phyloP scores from a whole-genome alignment of 2,329 filamentous ascomycete genomes.

The Lachnellula willkommii region DNA sequence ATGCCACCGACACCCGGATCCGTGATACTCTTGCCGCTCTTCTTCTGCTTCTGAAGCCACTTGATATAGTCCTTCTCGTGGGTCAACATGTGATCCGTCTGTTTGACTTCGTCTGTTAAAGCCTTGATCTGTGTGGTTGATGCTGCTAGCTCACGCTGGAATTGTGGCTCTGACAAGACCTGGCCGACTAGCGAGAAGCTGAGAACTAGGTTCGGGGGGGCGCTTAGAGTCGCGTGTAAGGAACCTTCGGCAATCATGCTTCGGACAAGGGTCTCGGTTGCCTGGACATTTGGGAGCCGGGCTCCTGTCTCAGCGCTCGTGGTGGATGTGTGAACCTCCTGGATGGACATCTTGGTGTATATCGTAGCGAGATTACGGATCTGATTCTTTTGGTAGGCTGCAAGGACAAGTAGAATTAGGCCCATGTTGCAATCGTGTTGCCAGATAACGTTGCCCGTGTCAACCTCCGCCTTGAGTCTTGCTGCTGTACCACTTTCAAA shows the following conservation, averaged over 20 bases:
- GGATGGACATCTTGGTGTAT: constrained; percentile 57
- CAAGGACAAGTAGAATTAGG: constrained; percentile 63
- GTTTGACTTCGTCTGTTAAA: constrained; percentile 44
- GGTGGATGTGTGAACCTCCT: constrained; percentile 47
- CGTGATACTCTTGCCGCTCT: constrained; percentile 4
- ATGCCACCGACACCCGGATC: constrained; percentile 9
- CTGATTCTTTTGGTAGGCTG: constrained; percentile 69
- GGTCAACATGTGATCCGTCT: constrained; percentile 50
- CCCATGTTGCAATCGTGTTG: constrained; percentile 65
- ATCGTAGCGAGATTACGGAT: constrained; percentile 68
- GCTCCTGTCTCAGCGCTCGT: constrained; percentile 49
- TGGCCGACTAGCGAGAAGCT: constrained; percentile 43
- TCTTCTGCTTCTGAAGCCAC: constrained; percentile 38
- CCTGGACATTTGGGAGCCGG: constrained; percentile 36
- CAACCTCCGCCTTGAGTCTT: constrained; percentile 59
- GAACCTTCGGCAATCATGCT: constrained; percentile 52
- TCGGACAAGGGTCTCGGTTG: constrained; percentile 43
- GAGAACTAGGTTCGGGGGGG: constrained; percentile 43
- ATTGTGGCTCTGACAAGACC: constrained; percentile 45
- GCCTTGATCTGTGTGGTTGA: constrained; percentile 40
- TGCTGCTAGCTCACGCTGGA: constrained; percentile 42
- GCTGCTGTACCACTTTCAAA: constrained; percentile 58
- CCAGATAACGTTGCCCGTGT: constrained; percentile 57
- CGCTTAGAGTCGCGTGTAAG: constrained; percentile 49
- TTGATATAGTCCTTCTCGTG: constrained; percentile 53